phyloP scores from a whole-genome alignment of 139 green algal genomes.

The Eudorina sp. region DNA sequence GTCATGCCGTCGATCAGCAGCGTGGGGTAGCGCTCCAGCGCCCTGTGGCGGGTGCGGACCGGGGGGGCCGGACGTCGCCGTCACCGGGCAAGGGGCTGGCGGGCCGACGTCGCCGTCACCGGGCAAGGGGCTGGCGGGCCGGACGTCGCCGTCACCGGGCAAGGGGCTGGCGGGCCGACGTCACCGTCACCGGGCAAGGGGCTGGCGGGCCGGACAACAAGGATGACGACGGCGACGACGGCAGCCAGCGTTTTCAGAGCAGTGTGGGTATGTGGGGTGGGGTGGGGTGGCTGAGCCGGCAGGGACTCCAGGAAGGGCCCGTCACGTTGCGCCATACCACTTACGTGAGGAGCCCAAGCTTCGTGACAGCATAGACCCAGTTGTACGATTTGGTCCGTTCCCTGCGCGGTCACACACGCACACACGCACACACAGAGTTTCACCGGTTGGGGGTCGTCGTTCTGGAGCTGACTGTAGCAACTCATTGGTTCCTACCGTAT shows the following conservation, averaged over 20 bases:
- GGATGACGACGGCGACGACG: neutral
- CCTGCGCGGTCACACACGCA: neutral
- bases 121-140: no score
- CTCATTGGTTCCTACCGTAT: no score
- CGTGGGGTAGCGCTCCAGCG: slow-evolving; percentile 11
- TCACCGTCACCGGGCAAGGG: no score
- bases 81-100: neutral
- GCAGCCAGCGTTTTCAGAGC: neutral
- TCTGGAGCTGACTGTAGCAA: no score
- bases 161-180: no score
- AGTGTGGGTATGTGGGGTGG: no score
- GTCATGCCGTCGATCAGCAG: slow-evolving; percentile 4
- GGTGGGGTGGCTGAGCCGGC: no score
- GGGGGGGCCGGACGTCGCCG: neutral
- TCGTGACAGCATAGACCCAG: neutral
- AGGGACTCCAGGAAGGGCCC: no score
- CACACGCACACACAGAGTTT: neutral
- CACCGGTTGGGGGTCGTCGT: no score
- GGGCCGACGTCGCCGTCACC: neutral
- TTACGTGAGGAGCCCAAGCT: neutral
- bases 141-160: no score
- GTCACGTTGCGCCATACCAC: neutral
- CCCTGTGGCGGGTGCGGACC: neutral
- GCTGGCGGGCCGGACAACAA: no score
- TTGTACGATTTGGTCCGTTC: neutral